These are phyloP conservation scores for Acacia confusa DNA, from an alignment of 306 rosid genomes.

Conservation along the genomic window DNA sequence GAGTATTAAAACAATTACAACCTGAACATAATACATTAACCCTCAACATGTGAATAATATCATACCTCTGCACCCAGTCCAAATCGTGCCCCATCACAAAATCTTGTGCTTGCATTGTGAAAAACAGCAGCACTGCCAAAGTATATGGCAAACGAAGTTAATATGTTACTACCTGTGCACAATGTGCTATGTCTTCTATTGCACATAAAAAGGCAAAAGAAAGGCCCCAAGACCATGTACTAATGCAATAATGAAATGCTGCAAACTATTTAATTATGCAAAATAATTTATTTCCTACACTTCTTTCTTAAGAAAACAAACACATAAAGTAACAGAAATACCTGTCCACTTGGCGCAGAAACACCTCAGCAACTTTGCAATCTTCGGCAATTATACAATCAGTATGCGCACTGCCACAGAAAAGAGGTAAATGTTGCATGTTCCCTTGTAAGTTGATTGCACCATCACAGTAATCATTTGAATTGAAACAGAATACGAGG, in stretches of 20 bases:
- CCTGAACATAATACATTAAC: neutral
- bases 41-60: neutral
- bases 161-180: neutral
- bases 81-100: conserved; percentile 94
- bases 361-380: conserved; percentile 62
- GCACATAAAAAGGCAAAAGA: neutral
- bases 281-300: neutral
- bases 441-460: neutral
- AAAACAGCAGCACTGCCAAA: conserved; percentile 94
- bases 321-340: conserved; percentile 3
- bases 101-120: conserved; percentile 96
- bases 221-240: neutral
- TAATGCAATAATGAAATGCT: neutral
- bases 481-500: conserved; percentile 8
- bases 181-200: neutral
- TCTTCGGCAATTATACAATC: conserved; percentile 85
- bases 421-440: conserved; percentile 18
- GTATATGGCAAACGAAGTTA: conserved; percentile 14
- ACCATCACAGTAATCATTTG: conserved; percentile 4
- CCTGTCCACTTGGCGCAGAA: conserved; percentile 93
- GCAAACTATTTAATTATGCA: neutral
- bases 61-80: conserved; percentile 98
- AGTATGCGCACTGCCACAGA: conserved; percentile 85
- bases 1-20: conserved; percentile 18
- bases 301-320: neutral